Percentiles rank a stretch among this genome's conserved stretches.
Evolutionary conservation across 169 alveolate species (phyloP).

Genomic region (Plasmodium relictum): DNA sequence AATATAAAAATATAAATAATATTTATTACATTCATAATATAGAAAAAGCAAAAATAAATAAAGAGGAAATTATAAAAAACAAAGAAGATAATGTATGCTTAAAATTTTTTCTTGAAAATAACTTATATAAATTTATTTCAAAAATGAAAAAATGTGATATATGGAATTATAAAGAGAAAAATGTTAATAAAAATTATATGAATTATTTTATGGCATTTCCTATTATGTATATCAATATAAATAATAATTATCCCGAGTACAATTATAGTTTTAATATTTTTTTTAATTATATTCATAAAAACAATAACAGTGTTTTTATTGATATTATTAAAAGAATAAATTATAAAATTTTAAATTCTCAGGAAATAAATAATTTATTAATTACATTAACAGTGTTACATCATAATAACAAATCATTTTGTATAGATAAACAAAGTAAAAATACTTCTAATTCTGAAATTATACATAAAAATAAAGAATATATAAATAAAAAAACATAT

Average conservation of each 20-base stretch:
- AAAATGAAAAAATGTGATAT: slow-evolving; percentile 59
- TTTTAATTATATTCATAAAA: slow-evolving; percentile 17
- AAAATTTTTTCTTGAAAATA: slow-evolving; percentile 7
- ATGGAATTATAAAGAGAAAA: slow-evolving; percentile 58
- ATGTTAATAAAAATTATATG: slow-evolving; percentile 13
- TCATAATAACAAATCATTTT: slow-evolving; percentile 57
- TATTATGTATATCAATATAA: slow-evolving; percentile 1
- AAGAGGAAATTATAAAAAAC: slow-evolving; percentile 30
- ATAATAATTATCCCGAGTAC: background rate
- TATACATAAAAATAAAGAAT: slow-evolving; percentile 48
- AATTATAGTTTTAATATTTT: slow-evolving; percentile 13
- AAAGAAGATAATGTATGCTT: slow-evolving; percentile 15
- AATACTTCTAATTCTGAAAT: background rate
- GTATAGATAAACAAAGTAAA: slow-evolving; percentile 30
- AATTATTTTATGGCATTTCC: slow-evolving; percentile 39
- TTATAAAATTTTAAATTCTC: slow-evolving; percentile 26
- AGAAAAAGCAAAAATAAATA: slow-evolving; percentile 31
- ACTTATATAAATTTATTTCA: slow-evolving; percentile 36
- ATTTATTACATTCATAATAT: slow-evolving; percentile 66
- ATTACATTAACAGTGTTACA: slow-evolving; percentile 40
- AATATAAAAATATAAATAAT: background rate
- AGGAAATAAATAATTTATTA: slow-evolving; percentile 44
- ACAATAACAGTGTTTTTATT: slow-evolving; percentile 30
- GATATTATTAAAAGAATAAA: slow-evolving; percentile 34
- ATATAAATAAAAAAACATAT: slow-evolving; percentile 49